phyloP scores from a whole-genome alignment of 2,329 filamentous ascomycete species.

The Colletotrichum magnum region DNA sequence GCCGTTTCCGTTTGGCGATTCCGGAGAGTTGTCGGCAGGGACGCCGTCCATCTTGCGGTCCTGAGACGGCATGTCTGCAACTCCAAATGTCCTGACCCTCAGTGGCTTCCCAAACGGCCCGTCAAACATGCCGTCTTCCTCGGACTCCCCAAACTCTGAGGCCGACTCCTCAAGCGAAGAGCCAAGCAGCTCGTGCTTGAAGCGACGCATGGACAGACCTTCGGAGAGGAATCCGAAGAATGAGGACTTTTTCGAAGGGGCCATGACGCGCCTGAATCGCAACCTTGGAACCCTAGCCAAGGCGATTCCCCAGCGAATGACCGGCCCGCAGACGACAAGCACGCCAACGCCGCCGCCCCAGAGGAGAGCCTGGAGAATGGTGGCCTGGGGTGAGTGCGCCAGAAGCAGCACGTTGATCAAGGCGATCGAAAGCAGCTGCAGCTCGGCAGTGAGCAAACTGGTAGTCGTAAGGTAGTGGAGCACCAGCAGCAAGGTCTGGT shows the following conservation, averaged over 20 bases:
- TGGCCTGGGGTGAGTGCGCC: conserved; percentile 83
- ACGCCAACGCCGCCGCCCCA: conserved; percentile 87
- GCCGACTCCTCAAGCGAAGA: conserved; percentile 49
- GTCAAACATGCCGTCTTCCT: conserved; percentile 45
- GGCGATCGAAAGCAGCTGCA: conserved; percentile 86
- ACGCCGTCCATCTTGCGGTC: conserved; percentile 15
- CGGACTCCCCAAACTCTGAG: conserved; percentile 48
- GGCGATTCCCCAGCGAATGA: conserved; percentile 87
- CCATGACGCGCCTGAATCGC: conserved; percentile 78
- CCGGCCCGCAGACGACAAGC: conserved; percentile 79
- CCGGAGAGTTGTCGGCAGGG: conserved; percentile 35
- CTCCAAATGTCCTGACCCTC: conserved; percentile 50
- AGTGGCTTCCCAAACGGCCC: conserved; percentile 22
- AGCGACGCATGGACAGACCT: conserved; percentile 61
- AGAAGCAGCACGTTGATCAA: conserved; percentile 87
- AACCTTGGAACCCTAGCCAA: conserved; percentile 91
- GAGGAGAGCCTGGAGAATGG: conserved; percentile 87
- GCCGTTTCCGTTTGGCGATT: conserved; percentile 43
- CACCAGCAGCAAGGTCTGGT: conserved; percentile 81
- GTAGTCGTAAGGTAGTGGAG: conserved; percentile 88
- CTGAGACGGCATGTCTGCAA: conserved; percentile 28
- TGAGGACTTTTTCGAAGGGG: conserved; percentile 51
- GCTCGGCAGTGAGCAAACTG: conserved; percentile 87
- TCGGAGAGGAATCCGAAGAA: conserved; percentile 57
- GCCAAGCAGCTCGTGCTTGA: conserved; percentile 58